Evolutionary conservation across 352 stramenopile genomes (phyloP), one percentile per base, ranked within the genome.

Genomic region (Globisporangium middletonii): DNA sequence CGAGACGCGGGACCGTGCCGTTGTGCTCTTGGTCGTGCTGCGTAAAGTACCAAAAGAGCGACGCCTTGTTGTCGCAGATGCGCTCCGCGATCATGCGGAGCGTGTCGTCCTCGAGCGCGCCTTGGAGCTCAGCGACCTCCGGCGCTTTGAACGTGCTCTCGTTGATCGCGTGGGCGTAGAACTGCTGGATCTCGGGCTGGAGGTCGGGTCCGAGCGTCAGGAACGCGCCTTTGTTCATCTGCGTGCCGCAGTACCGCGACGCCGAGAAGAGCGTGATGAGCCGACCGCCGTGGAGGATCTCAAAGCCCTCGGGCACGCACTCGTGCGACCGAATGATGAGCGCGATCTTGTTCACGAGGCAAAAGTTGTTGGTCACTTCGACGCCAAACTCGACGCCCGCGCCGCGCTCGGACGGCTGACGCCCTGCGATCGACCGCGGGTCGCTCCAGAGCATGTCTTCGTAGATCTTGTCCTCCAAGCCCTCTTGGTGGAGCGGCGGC

Each of bases 381-480:
- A 91, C 75, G 7, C 93, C 93, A 73, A 98, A 98, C 61, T 97
- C 88, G 13, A 97, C 84, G 12, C 93, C 93, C 3, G 92, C 92
- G 4, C 93, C 92, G 57, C 92, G 85, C 47, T 94, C 84, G 0
- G 79, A 93, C 16, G 85, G 80, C 63, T 94, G 82, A 26, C 86
- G 81, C 8, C 62, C 72, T 50, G 76, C 60, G 57, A 92, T 94
- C 15, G 86, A 68, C 28, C 88, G 86, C 33, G 91, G 91, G 58
- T 97, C 92, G 46, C 85, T 96, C 92, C 92, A 98, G 16, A 98
- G 60, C 79, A 97, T 89, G 57, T 97, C 87, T 69, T 97, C 88
- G 49, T 94, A 97, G 45, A 98, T 90, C 71, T 96, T 89, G 65
- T 97, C 89, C 57, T 97, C 90, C 57, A 96, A 96, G 38, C 79